These are phyloP conservation scores for Beauveria rudraprayagi DNA, from an alignment of 2,329 filamentous ascomycete species.

Conservation along the genomic window DNA sequence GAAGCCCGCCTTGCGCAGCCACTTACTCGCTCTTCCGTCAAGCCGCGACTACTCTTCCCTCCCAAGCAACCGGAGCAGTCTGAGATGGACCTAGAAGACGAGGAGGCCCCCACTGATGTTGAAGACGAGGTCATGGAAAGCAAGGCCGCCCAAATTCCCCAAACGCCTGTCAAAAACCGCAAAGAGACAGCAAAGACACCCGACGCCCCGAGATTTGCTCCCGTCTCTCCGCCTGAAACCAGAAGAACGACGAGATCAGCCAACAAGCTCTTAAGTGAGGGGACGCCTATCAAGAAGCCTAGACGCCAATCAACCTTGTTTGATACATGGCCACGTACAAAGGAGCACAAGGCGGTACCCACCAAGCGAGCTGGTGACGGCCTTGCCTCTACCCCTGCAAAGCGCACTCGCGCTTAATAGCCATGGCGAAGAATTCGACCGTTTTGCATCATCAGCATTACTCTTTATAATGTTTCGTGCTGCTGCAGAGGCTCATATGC, in stretches of 20 bases:
- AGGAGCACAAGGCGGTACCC: conserved; percentile 40
- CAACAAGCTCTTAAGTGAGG: conserved; percentile 38
- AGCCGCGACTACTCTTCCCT: conserved; percentile 65
- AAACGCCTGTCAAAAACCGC: conserved; percentile 31
- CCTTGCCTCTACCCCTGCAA: conserved; percentile 23
- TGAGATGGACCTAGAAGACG: conserved; percentile 41
- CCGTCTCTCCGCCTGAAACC: conserved; percentile 55
- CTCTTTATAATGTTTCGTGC: conserved; percentile 4
- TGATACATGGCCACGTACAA: conserved; percentile 60
- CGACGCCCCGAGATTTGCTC: conserved; percentile 46
- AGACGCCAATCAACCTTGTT: conserved; percentile 48
- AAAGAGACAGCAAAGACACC: conserved; percentile 36
- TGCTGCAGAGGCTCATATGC: neutral
- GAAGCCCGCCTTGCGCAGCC: conserved; percentile 31
- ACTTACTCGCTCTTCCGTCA: conserved; percentile 60
- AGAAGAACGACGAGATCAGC: conserved; percentile 49
- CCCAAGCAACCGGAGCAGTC: conserved; percentile 38
- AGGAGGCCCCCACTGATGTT: conserved; percentile 52
- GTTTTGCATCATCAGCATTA: conserved; percentile 6
- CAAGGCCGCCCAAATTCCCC: conserved; percentile 18
- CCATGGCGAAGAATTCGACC: neutral
- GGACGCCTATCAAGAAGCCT: conserved; percentile 32
- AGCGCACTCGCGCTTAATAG: conserved; percentile 28
- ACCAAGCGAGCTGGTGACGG: conserved; percentile 33
- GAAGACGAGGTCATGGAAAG: conserved; percentile 38